Evolutionary conservation across 2,329 filamentous ascomycete genomes (phyloP), one percentile per base, ranked within the genome.

Genomic region (Diaporthe vaccinii): DNA sequence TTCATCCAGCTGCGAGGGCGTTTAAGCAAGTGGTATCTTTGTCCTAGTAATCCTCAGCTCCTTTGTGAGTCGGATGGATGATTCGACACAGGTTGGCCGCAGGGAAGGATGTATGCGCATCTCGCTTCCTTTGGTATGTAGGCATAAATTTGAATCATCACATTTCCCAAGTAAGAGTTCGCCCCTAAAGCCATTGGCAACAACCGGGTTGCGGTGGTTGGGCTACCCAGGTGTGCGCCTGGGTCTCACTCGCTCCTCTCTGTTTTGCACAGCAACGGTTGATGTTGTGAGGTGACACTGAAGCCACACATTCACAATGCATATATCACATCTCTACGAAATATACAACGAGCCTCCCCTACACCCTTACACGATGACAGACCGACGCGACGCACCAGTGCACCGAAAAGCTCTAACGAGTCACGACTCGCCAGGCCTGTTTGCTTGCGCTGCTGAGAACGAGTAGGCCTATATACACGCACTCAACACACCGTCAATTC

Each of bases 1-100:
- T 69, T 41, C 49, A 55, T 69, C 34, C 65, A 55, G 49, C 49
- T 55, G 22, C 31, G 41, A 41, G 65, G 65, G 65, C 49, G 49
- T 55, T 51, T 12, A 15, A 69, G 49, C 34, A 69, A 20, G 15
- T 55, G 9, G 49, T 20, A 41, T 39, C 58, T 61, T 41, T 39
- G 58, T 61, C 58, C 58, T n/a, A 41, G 36, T 61, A 28, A 5
- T 25, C 15, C 22, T 25, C 34, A 15, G 34, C 15, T 39, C 34
- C 31, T 41, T 28, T 15, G n/a, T 39, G 49, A 41, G 65, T 9
- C 14, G 31, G 20, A 25, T 46, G 65, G 46, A 22, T 55, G 34
- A n/a, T 69, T 39, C 31, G 49, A 39, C 34, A 69, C 51, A 41
- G 46, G 34, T 31, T 53, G n/a, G 34, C 65, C 7, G 34, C 41